These are phyloP conservation scores for Lipomyces yamadae DNA, from an alignment of 805 yeast genomes.

Conservation along the genomic window DNA sequence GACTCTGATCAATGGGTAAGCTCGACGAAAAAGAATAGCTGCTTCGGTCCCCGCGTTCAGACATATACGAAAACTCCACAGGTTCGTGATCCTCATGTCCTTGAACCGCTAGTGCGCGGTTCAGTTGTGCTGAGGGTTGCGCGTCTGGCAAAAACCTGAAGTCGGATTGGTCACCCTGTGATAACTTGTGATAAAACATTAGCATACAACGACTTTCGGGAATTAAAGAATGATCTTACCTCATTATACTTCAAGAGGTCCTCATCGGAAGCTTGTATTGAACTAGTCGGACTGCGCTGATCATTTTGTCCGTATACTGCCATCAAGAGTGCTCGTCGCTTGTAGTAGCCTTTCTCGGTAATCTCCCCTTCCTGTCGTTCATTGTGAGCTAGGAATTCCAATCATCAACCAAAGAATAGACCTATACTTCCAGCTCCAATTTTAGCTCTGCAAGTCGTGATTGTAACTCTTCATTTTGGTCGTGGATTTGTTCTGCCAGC, in stretches of 20 bases:
- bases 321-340: conserved; percentile 52
- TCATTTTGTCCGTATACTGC: conserved; percentile 19
- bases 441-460: conserved; percentile 23
- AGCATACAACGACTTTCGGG: background rate
- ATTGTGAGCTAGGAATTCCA: background rate
- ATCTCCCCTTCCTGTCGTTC: conserved; percentile 61
- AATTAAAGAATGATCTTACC: background rate
- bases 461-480: conserved; percentile 18
- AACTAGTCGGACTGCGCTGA: background rate
- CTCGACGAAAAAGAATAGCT: conserved; percentile 5
- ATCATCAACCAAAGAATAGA: background rate
- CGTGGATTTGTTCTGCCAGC: background rate
- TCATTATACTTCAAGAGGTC: background rate
- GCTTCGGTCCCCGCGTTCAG: conserved; percentile 3
- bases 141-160: background rate
- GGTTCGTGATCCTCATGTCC: background rate
- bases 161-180: background rate
- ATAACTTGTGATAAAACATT: background rate
- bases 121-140: background rate
- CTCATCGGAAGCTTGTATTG: conserved; percentile 7
- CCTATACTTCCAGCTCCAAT: conserved; percentile 21
- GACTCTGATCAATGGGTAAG: conserved; percentile 2
- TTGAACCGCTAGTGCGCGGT: background rate
- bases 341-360: conserved; percentile 73
- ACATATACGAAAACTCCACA: background rate